phyloP scores from a whole-genome alignment of 1,284 basidiomycete species.

The Puccinia sorghi region DNA sequence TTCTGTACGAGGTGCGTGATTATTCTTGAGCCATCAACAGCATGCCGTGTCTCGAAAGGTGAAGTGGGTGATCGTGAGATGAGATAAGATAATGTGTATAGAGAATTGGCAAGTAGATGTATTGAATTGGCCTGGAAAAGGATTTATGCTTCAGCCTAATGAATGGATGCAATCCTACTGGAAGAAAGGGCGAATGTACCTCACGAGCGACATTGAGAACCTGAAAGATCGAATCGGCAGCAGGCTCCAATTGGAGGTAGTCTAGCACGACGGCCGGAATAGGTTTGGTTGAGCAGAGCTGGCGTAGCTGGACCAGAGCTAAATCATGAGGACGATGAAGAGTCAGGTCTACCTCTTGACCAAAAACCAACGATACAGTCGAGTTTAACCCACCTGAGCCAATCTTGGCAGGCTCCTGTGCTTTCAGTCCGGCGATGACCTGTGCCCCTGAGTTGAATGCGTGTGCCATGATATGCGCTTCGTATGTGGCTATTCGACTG shows the following conservation, averaged over 20 bases:
- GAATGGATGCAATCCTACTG: neutral
- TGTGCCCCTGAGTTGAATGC: constrained; percentile 19
- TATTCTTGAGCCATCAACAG: constrained; percentile 34
- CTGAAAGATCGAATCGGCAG: constrained; percentile 37
- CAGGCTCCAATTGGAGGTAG: constrained; percentile 38
- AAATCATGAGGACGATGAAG: neutral
- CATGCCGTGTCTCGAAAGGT: constrained; percentile 15
- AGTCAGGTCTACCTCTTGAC: constrained; percentile 13
- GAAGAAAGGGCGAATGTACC: constrained; percentile 4
- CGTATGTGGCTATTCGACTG: neutral
- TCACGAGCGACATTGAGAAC: constrained; percentile 45
- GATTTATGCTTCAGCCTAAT: constrained; percentile 6
- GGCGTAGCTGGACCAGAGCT: constrained; percentile 44
- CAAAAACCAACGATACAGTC: constrained; percentile 3
- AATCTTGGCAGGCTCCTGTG: constrained; percentile 29
- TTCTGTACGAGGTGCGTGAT: constrained; percentile 42
- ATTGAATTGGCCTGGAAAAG: constrained; percentile 40
- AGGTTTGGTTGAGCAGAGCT: constrained; percentile 27
- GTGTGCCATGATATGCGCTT: constrained; percentile 6
- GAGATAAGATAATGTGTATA: constrained; percentile 45
- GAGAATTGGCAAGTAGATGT: constrained; percentile 45
- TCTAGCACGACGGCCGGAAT: constrained; percentile 30
- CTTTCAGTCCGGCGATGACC: constrained; percentile 28
- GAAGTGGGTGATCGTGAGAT: constrained; percentile 19
- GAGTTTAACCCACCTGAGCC: constrained; percentile 27